phyloP scores from a whole-genome alignment of 306 rosid species.

The Oxytropis ochrocephala region DNA sequence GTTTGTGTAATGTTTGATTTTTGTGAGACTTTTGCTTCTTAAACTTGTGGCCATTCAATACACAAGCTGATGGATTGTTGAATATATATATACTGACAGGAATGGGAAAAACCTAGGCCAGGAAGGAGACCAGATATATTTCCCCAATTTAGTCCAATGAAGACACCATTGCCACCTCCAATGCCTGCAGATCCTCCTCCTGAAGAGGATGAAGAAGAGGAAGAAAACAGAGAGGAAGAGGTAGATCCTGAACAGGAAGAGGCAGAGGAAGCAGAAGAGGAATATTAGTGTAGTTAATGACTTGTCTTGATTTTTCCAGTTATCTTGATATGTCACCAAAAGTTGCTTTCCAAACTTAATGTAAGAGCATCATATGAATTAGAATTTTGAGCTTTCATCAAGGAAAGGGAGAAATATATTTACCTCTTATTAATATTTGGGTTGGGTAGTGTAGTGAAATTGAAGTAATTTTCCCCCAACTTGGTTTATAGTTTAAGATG shows the following conservation, averaged over 20 bases:
- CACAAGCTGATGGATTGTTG: not conserved
- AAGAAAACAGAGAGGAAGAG: conserved; percentile 39
- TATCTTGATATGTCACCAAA: conserved; percentile 9
- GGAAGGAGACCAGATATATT: conserved; percentile 49
- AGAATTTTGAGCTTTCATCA: conserved; percentile 2
- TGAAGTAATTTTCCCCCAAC: not conserved
- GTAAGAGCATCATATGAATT: not conserved
- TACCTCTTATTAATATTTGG: not conserved
- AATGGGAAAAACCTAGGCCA: conserved; percentile 44
- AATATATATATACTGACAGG: conserved; percentile 20
- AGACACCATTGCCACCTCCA: conserved; percentile 50
- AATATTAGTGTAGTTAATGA: conserved; percentile 2
- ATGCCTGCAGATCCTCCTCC: conserved; percentile 44
- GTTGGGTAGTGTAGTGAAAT: not conserved
- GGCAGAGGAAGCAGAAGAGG: conserved; percentile 19
- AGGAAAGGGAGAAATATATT: not conserved
- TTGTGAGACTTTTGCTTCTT: not conserved
- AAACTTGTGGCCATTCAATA: not conserved
- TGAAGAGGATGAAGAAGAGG: conserved; percentile 41
- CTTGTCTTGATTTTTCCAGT: conserved; percentile 7
- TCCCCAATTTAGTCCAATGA: conserved; percentile 53
- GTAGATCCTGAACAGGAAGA: conserved; percentile 44
- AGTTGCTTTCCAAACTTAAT: not conserved
- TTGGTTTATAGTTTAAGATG: not conserved
- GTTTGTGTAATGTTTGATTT: not conserved